Evolutionary conservation across 345 rosid species (phyloP), one percentile per base, ranked within the genome.

Genomic region (Euphorbia tirucalli): DNA sequence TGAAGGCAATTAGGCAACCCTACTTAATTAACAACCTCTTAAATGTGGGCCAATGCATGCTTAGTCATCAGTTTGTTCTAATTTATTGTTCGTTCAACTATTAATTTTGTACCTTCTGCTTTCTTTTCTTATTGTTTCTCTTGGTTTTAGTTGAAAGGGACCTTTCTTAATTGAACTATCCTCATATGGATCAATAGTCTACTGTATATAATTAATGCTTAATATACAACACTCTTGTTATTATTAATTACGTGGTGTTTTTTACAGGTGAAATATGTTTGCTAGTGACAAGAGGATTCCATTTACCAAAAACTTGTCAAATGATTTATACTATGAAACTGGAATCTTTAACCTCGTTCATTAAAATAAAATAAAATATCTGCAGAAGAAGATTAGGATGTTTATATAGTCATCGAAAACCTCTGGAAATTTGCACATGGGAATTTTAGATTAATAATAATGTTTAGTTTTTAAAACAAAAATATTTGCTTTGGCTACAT

Each of bases 1-100:
- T 61, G 82, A 75, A n/a, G n/a, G n/a, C n/a, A n/a, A n/a, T n/a
- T n/a, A 59, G 27, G 66, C 11, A 70, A 58, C 63, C 67, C 37
- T 18, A 3, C 56, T 28, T 50, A 30, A 30, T 28, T 50, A 49
- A 30, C 27, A 30, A 49, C 71, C 30, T 68, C 37, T 21, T 50
- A 22, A 54, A 15, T 2, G 24, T 58, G 7, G 37, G 39, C 56
- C 54, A 56, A 66, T 27, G 57, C 13, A 14, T 62, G 66, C 48
- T 11, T 35, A 32, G 65, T 61, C 65, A 35, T 37, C 39, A 11
- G 5, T 48, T 48, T 48, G 3, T 37, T 35, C 48, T 35, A 8
- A 37, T 32, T 1, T 49, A 49, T 49, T 49, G 10, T 49, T 49
- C n/a, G 2, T 19, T 49, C 10, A 11, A 11, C 6, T 49, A 1